Conservation (phyloP, 2,329 filamentous ascomycete genomes). For the Penicillium hesseltinei region DNA sequence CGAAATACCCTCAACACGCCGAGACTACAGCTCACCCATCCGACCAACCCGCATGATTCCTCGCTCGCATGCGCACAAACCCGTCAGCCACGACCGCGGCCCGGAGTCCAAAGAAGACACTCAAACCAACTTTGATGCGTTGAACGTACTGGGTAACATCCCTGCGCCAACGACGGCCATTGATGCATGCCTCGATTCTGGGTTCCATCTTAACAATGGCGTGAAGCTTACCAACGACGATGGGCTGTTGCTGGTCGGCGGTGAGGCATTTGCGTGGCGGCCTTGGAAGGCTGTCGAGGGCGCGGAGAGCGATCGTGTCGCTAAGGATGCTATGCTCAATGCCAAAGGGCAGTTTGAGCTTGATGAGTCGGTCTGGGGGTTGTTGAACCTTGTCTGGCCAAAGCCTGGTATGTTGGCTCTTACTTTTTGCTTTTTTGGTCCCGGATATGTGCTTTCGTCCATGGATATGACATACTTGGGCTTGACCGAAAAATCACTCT, state of each 20-base stretch:
- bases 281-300: conserved; percentile 63
- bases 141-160: conserved; percentile 76
- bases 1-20: conserved; percentile 12
- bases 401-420: conserved; percentile 67
- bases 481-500: not conserved
- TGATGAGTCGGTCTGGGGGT: conserved; percentile 65
- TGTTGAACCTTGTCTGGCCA: conserved; percentile 78
- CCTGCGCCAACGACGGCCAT: conserved; percentile 78
- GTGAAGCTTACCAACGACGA: conserved; percentile 65
- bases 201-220: conserved; percentile 84
- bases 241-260: conserved; percentile 76
- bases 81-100: conserved; percentile 56
- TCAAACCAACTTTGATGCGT: conserved; percentile 67
- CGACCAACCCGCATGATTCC: conserved; percentile 34
- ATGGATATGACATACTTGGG: not conserved
- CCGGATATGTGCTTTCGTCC: conserved; percentile 1
- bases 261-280: conserved; percentile 84
- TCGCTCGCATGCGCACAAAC: conserved; percentile 37
- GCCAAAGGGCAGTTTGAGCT: conserved; percentile 79
- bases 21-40: conserved; percentile 28
- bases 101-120: conserved; percentile 61
- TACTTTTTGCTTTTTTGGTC: conserved; percentile 2
- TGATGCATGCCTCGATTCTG: conserved; percentile 76
- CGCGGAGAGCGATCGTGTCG: conserved; percentile 30
- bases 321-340: conserved; percentile 60